These are phyloP conservation scores for Chaetoceros tenuissimus DNA, from an alignment of 108 stramenopile genomes.

Conservation along the genomic window DNA sequence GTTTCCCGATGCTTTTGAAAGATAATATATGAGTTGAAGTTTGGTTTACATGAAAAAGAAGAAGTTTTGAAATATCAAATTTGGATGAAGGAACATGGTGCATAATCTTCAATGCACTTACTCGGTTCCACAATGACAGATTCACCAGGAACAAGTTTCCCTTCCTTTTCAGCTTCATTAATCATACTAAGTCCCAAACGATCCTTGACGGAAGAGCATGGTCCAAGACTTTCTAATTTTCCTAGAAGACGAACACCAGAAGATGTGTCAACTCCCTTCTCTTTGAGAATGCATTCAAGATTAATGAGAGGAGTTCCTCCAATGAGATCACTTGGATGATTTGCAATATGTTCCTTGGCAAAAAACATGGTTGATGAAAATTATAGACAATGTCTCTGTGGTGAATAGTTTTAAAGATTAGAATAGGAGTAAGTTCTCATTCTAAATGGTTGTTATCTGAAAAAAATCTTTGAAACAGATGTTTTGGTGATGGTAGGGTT, in stretches of 20 bases:
- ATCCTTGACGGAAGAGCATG: conserved; percentile 71
- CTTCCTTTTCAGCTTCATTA: conserved; percentile 52
- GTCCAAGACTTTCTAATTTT: conserved; percentile 57
- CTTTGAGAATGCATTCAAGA: conserved; percentile 17
- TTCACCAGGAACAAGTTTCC: conserved; percentile 54
- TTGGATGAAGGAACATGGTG: too few species aligned
- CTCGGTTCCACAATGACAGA: conserved; percentile 62
- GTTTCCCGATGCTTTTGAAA: conserved; percentile 80
- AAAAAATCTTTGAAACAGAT: too few species aligned
- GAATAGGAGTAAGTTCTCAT: too few species aligned
- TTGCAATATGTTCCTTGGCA: conserved; percentile 22
- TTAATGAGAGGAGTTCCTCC: conserved; percentile 57
- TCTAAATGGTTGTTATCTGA: too few species aligned
- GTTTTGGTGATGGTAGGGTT: too few species aligned
- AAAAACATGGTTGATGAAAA: neutral
- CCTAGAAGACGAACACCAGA: conserved; percentile 35
- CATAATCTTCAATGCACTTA: too few species aligned
- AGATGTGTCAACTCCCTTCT: conserved; percentile 17
- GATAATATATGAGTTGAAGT: conserved; percentile 4
- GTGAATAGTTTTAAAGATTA: too few species aligned
- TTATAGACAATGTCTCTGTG: too few species aligned
- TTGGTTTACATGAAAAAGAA: conserved; percentile 1
- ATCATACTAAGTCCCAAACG: conserved; percentile 67
- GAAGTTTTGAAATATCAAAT: too few species aligned
- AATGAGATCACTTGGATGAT: conserved; percentile 46